A percentile compares a stretch with the other conserved stretches of the same genome.
Evolutionary conservation across 2,329 filamentous ascomycete species (phyloP).

Genomic region (Aspergillus ochraceoroseus): DNA sequence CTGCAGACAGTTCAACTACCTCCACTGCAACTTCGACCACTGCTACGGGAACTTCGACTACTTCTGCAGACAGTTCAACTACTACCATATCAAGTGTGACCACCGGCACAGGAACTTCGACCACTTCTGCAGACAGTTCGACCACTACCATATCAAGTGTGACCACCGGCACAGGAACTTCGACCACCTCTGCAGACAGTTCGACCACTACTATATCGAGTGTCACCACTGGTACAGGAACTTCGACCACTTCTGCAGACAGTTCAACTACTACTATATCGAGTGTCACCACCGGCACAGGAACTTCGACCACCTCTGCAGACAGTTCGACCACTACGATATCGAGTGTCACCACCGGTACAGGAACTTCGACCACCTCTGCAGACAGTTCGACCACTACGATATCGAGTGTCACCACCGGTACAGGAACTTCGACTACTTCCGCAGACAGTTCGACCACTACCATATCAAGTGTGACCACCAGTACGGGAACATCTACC

Average conservation of each 20-base stretch:
- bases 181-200: slow-evolving; percentile 2
- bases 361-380: too few relatives aligned
- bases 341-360: not conserved
- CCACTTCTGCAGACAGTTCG: slow-evolving; percentile 4
- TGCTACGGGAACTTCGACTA: not conserved
- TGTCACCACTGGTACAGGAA: not conserved
- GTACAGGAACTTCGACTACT: too few relatives aligned
- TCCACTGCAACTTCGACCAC: not conserved
- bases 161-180: not conserved
- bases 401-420: not conserved
- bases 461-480: not conserved
- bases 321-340: not conserved
- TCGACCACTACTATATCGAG: slow-evolving; percentile 2
- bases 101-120: not conserved
- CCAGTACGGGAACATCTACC: too few relatives aligned
- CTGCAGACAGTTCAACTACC: slow-evolving; percentile 1
- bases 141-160: slow-evolving; percentile 1
- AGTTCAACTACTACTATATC: not conserved
- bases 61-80: slow-evolving; percentile 1
- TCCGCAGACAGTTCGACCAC: not conserved
- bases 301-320: too few relatives aligned
- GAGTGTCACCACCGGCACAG: too few relatives aligned
- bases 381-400: not conserved
- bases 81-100: slow-evolving; percentile 1
- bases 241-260: slow-evolving; percentile 2